Conservation (phyloP, 164 flowering plant genomes). For the Aristolochia fimbriata region DNA sequence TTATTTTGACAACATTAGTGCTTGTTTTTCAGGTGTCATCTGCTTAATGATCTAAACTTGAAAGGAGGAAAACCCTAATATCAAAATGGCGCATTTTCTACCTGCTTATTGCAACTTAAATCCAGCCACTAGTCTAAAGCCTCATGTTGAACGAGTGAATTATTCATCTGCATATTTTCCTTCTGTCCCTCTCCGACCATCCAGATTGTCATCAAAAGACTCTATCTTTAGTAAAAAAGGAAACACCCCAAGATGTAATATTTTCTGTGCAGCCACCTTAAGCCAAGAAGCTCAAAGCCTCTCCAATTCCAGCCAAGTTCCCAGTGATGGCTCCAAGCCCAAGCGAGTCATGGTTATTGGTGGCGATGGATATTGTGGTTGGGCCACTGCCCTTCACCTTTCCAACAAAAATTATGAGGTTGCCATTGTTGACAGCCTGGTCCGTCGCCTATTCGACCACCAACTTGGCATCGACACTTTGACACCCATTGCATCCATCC, state of each 20-base stretch:
- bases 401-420: slow-evolving; percentile 84
- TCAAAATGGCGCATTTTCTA: slow-evolving; percentile 52
- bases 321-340: slow-evolving; percentile 27
- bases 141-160: slow-evolving; percentile 14
- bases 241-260: slow-evolving; percentile 13
- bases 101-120: slow-evolving; percentile 40
- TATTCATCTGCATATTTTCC: slow-evolving; percentile 15
- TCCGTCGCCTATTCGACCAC: slow-evolving; percentile 85
- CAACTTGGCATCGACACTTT: slow-evolving; percentile 89
- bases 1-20: too few relatives aligned
- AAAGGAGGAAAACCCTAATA: neutral
- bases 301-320: slow-evolving; percentile 18
- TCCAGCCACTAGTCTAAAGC: slow-evolving; percentile 19
- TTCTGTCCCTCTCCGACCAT: slow-evolving; percentile 19
- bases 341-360: slow-evolving; percentile 89
- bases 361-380: slow-evolving; percentile 98
- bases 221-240: slow-evolving; percentile 17
- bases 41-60: too few relatives aligned
- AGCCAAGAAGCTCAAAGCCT: slow-evolving; percentile 32
- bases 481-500: slow-evolving; percentile 88
- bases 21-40: too few relatives aligned
- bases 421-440: slow-evolving; percentile 79
- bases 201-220: slow-evolving; percentile 16
- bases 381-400: slow-evolving; percentile 97
- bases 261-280: slow-evolving; percentile 34